A percentile compares a stretch with the other conserved stretches of the same genome.
These are phyloP conservation scores for Moelleriella libera DNA, from an alignment of 2,329 filamentous ascomycete genomes.

Conservation along the genomic window DNA sequence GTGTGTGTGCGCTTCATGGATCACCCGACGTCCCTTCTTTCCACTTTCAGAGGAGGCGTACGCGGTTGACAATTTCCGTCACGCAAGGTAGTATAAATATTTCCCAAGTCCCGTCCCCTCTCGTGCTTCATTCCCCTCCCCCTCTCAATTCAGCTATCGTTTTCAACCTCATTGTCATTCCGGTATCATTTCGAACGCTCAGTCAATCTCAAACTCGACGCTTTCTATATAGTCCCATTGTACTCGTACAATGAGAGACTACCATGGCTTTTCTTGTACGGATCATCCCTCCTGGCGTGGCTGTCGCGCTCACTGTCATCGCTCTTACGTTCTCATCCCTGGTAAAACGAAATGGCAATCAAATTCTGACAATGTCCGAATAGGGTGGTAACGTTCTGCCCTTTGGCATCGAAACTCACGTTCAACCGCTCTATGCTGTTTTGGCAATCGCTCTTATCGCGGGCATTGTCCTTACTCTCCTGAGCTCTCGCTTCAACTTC, in stretches of 20 bases:
- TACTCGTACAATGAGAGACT: constrained; percentile 47
- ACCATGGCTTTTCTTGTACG: constrained; percentile 54
- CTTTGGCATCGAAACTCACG: constrained; percentile 27
- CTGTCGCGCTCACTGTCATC: background rate
- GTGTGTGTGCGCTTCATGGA: background rate
- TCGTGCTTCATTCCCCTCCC: constrained; percentile 6
- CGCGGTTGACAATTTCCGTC: background rate
- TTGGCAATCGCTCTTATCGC: constrained; percentile 36
- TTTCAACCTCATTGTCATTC: background rate
- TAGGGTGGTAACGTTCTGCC: constrained; percentile 45
- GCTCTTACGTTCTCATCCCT: too few species aligned
- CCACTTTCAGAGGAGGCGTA: background rate
- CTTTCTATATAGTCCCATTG: constrained; percentile 11
- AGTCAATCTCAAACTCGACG: constrained; percentile 3
- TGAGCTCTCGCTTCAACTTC: constrained; percentile 17
- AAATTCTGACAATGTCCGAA: constrained; percentile 10
- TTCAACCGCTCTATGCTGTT: constrained; percentile 38
- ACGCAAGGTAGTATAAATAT: constrained; percentile 8
- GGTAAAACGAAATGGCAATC: background rate
- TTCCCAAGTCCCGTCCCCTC: constrained; percentile 5
- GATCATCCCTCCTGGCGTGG: background rate
- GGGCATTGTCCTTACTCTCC: constrained; percentile 33
- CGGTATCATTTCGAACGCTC: constrained; percentile 1
- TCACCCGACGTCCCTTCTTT: background rate
- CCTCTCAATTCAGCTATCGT: background rate